These are phyloP conservation scores for Lecanicillium sp. DNA, from an alignment of 2,329 filamentous ascomycete genomes.

Conservation along the genomic window DNA sequence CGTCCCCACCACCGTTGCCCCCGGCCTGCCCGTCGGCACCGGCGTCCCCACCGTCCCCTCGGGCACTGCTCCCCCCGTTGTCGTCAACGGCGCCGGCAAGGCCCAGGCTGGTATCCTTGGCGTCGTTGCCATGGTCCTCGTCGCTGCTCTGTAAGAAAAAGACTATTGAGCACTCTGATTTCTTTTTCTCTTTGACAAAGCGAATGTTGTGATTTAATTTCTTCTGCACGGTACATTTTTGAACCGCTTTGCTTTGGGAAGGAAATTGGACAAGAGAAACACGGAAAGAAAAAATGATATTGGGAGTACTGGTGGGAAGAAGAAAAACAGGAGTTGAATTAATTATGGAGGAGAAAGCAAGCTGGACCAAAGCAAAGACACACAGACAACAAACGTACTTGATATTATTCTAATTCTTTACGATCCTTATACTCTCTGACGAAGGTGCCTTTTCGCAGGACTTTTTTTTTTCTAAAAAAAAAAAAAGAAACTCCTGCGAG, in stretches of 20 bases:
- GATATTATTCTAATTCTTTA: slow-evolving; percentile 43
- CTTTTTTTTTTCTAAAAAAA: no score
- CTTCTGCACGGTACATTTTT: no score
- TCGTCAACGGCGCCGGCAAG: slow-evolving; percentile 35
- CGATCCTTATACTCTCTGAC: slow-evolving; percentile 48
- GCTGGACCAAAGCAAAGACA: background rate
- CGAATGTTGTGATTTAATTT: no score
- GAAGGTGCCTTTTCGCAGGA: background rate
- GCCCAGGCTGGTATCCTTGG: slow-evolving; percentile 40
- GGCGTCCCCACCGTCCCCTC: slow-evolving; percentile 29
- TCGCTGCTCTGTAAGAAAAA: slow-evolving; percentile 40
- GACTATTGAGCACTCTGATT: background rate
- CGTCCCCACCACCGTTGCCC: slow-evolving; percentile 20
- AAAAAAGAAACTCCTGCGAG: no score
- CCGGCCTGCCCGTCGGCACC: slow-evolving; percentile 22
- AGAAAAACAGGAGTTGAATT: no score
- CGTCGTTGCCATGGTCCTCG: slow-evolving; percentile 37
- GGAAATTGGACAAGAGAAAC: background rate
- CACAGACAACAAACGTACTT: slow-evolving; percentile 14
- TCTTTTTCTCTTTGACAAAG: no score
- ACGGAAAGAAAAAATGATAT: background rate
- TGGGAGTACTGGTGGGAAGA: no score
- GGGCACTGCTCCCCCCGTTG: slow-evolving; percentile 28
- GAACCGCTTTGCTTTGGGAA: background rate
- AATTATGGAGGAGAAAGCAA: slow-evolving; percentile 7